phyloP scores from a whole-genome alignment of 2,329 filamentous ascomycete species.

The Pseudopithomyces maydicus region DNA sequence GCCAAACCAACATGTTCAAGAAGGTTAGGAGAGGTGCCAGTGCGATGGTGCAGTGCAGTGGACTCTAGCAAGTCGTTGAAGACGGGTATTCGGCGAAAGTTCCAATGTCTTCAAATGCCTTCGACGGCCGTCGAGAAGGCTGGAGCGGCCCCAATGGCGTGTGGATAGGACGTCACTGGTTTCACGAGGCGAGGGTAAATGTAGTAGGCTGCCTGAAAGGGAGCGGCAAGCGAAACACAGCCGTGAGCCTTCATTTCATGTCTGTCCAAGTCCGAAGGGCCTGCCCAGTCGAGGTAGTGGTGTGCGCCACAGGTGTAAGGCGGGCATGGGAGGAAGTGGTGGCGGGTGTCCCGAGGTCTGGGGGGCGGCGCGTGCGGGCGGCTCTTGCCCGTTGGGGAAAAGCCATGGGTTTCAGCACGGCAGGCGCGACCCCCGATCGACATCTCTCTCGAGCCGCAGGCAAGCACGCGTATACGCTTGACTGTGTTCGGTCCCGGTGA shows the following conservation, averaged over 20 bases:
- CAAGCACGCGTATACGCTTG: background rate
- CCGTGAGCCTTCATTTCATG: conserved; percentile 4
- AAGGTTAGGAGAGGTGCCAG: too few species aligned
- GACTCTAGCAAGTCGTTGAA: background rate
- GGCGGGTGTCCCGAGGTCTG: background rate
- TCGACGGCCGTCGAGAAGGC: background rate
- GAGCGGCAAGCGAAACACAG: background rate
- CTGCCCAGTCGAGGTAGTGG: background rate
- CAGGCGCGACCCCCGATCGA: background rate
- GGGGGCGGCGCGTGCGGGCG: background rate
- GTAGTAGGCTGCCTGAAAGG: background rate
- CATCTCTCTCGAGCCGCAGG: background rate
- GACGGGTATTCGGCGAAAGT: background rate
- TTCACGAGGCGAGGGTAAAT: background rate
- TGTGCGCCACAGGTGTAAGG: background rate
- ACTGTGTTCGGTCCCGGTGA: conserved; percentile 10
- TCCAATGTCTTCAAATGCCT: background rate
- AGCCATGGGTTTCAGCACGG: background rate
- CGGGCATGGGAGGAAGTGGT: background rate
- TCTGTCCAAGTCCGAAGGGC: background rate
- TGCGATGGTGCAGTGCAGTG: too few species aligned
- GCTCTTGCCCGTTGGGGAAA: background rate
- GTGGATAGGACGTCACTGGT: background rate
- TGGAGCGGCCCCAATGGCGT: background rate
- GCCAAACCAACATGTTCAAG: too few species aligned